A percentile compares a stretch with the other conserved stretches of the same genome.
phyloP scores from a whole-genome alignment of 139 green algal genomes.

The Trebouxia sp. region DNA sequence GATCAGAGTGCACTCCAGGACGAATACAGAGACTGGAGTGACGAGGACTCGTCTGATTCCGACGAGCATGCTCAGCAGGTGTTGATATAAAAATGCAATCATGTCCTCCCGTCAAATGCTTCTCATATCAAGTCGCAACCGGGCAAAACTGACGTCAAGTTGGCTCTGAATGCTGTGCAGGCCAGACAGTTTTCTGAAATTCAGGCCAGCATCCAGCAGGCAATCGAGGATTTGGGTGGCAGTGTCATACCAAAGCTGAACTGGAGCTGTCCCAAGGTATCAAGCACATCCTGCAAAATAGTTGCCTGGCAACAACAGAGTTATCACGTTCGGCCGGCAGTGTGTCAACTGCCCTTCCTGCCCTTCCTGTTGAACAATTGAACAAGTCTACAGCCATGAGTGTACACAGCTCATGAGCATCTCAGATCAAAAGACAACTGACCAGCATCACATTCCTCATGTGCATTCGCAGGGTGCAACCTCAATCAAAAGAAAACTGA shows the following conservation, averaged over 20 bases:
- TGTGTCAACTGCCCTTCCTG: neutral
- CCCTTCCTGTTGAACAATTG: too few relatives aligned
- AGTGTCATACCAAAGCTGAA: slow-evolving; percentile 88
- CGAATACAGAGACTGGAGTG: slow-evolving; percentile 39
- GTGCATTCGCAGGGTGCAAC: too few relatives aligned
- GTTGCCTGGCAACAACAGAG: neutral
- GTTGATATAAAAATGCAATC: neutral
- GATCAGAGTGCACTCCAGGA: slow-evolving; percentile 32
- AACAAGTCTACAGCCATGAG: too few relatives aligned
- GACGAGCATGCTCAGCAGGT: neutral
- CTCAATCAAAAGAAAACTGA: too few relatives aligned
- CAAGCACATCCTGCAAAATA: neutral
- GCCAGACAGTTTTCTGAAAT: slow-evolving; percentile 45
- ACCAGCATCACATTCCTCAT: neutral
- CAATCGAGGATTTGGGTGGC: slow-evolving; percentile 72
- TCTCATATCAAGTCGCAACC: neutral
- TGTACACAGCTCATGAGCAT: neutral
- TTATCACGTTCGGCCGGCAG: neutral
- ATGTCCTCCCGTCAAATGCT: slow-evolving; percentile 25
- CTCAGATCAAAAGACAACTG: neutral
- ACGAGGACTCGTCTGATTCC: slow-evolving; percentile 21
- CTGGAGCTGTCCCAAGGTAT: slow-evolving; percentile 83
- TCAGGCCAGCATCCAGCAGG: slow-evolving; percentile 39
- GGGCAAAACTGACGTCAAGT: too few relatives aligned
- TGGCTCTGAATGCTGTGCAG: too few relatives aligned